These are phyloP conservation scores for Nymphaea colorata DNA, from an alignment of 164 flowering plant species.

Conservation along the genomic window DNA sequence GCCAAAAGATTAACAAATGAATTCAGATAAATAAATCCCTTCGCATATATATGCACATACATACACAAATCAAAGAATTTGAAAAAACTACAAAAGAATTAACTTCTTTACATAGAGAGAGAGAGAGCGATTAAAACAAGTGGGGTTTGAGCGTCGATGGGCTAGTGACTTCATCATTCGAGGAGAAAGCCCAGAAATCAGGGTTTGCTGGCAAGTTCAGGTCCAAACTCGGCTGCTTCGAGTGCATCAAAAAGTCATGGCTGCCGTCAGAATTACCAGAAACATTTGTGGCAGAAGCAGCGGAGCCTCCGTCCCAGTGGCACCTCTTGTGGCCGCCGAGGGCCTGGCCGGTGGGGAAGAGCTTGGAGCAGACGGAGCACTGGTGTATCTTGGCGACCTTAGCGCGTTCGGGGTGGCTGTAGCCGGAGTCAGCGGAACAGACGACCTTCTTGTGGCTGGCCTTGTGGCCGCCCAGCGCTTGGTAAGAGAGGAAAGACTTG, in stretches of 20 bases:
- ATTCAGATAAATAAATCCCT: too few relatives aligned
- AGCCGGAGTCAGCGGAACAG: background rate
- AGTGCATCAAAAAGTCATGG: background rate
- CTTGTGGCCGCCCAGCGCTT: slow-evolving; percentile 86
- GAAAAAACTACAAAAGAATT: too few relatives aligned
- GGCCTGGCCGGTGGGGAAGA: slow-evolving; percentile 4
- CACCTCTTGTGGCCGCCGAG: slow-evolving; percentile 10
- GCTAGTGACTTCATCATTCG: background rate
- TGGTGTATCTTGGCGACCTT: background rate
- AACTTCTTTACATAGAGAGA: too few relatives aligned
- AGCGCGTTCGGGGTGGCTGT: background rate
- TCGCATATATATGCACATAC: too few relatives aligned
- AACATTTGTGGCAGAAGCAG: background rate
- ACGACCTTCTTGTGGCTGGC: slow-evolving; percentile 67
- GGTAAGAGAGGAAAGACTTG: slow-evolving; percentile 63
- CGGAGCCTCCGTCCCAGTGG: slow-evolving; percentile 6
- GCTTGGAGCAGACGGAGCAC: slow-evolving; percentile 4
- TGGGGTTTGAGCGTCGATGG: background rate
- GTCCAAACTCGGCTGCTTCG: background rate
- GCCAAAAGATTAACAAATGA: too few relatives aligned
- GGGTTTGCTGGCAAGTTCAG: background rate
- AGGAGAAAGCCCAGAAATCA: background rate
- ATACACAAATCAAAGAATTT: too few relatives aligned
- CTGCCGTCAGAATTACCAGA: background rate
- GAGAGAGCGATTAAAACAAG: background rate